These are phyloP conservation scores for Monilinia aucupariae DNA, from an alignment of 2,329 filamentous ascomycete genomes.

Conservation along the genomic window DNA sequence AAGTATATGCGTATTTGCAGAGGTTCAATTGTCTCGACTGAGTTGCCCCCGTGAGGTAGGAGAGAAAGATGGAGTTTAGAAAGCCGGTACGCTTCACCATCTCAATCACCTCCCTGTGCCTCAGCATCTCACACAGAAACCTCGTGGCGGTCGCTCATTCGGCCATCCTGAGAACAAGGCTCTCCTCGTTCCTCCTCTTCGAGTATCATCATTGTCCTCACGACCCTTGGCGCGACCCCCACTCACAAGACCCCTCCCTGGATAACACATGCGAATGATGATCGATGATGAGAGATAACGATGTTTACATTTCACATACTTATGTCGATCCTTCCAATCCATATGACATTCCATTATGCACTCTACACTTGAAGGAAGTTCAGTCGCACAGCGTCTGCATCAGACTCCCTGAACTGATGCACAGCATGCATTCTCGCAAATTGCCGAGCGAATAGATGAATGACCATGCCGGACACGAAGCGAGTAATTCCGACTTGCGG, in stretches of 20 bases:
- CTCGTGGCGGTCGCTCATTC: not conserved
- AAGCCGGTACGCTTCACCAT: not conserved
- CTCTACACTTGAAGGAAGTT: not conserved
- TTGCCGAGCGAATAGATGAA: not conserved
- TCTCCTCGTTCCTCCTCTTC: not conserved
- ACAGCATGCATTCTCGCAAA: not conserved
- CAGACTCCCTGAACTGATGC: too few species aligned
- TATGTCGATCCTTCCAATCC: not conserved
- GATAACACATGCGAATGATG: not conserved
- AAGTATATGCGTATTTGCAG: not conserved
- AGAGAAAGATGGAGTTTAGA: not conserved
- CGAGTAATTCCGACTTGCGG: constrained; percentile 4
- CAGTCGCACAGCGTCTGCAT: not conserved
- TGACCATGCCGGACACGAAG: not conserved
- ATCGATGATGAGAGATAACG: not conserved
- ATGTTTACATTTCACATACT: not conserved
- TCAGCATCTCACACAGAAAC: not conserved
- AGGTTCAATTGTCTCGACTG: not conserved
- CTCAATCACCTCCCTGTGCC: not conserved
- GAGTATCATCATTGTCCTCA: not conserved
- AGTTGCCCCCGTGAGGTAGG: not conserved
- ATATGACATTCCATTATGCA: constrained; percentile 2
- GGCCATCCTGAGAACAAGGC: not conserved
- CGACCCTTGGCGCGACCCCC: not conserved
- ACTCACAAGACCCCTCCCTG: not conserved